Conservation (phyloP, 345 rosid species). For the Geranium brycei region DNA sequence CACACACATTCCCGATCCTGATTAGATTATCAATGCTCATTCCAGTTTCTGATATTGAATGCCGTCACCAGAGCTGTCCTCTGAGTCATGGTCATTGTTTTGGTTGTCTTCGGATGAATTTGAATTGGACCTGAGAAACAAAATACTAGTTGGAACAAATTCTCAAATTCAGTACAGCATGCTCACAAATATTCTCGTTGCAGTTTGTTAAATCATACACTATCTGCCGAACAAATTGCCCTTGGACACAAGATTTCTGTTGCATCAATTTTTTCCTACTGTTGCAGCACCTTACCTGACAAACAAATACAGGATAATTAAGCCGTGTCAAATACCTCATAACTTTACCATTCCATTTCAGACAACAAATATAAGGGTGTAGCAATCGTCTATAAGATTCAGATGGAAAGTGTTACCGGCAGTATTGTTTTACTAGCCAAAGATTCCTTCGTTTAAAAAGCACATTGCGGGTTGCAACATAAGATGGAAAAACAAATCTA, state of each 20-base stretch:
- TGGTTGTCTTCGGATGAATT: slow-evolving; percentile 22
- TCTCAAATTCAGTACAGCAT: background rate
- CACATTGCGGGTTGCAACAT: background rate
- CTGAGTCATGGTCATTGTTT: slow-evolving; percentile 18
- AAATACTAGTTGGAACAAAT: background rate
- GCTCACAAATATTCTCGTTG: background rate
- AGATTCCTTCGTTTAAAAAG: background rate
- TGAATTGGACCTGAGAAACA: slow-evolving; percentile 19
- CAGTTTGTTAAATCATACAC: slow-evolving; percentile 5
- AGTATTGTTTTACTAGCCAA: background rate
- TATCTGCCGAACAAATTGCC: slow-evolving; percentile 49
- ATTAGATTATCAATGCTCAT: slow-evolving; percentile 4
- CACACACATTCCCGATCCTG: background rate
- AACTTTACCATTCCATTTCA: too few species aligned
- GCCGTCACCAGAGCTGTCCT: slow-evolving; percentile 19
- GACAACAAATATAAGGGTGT: too few species aligned
- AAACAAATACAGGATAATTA: background rate
- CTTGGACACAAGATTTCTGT: slow-evolving; percentile 47
- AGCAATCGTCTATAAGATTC: background rate
- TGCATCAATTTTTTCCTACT: slow-evolving; percentile 57
- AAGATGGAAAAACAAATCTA: too few species aligned
- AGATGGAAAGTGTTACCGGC: background rate
- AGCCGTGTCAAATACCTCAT: background rate
- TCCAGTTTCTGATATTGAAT: slow-evolving; percentile 11
- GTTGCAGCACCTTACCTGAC: slow-evolving; percentile 46